These are phyloP conservation scores for Artemisia tridentata DNA, from an alignment of 129 eudicot species.

Conservation along the genomic window DNA sequence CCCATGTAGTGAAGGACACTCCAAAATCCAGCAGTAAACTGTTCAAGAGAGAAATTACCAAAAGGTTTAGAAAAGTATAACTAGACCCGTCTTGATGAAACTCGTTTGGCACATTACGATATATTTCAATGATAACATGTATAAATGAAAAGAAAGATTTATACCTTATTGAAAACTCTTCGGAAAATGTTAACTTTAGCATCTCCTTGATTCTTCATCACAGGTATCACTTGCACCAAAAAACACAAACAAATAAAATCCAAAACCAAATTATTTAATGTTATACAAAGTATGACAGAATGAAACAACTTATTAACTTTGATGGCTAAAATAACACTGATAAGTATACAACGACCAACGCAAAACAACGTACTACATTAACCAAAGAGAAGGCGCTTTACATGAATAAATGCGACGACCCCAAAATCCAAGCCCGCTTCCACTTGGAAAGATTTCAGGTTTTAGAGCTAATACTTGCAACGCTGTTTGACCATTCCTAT, in stretches of 20 bases:
- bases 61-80: too few relatives aligned
- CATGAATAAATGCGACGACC: conserved; percentile 11
- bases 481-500: conserved; percentile 1
- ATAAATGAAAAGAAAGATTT: neutral
- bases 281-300: too few relatives aligned
- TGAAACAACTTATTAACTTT: too few relatives aligned
- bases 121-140: too few relatives aligned
- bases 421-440: conserved; percentile 31
- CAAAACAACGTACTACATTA: too few relatives aligned
- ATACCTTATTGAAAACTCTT: neutral
- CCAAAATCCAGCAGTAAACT: conserved; percentile 23
- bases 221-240: neutral
- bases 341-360: too few relatives aligned
- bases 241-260: neutral
- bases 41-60: neutral
- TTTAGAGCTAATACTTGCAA: conserved; percentile 20
- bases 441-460: conserved; percentile 19
- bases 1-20: conserved; percentile 11
- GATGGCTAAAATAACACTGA: too few relatives aligned
- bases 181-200: neutral
- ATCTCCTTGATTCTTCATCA: neutral
- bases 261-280: too few relatives aligned
- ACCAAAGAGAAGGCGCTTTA: neutral
- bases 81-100: too few relatives aligned
- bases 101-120: too few relatives aligned